Evolutionary conservation across 1,284 basidiomycete species (phyloP).

Genomic region (Termitomyces sp.): DNA sequence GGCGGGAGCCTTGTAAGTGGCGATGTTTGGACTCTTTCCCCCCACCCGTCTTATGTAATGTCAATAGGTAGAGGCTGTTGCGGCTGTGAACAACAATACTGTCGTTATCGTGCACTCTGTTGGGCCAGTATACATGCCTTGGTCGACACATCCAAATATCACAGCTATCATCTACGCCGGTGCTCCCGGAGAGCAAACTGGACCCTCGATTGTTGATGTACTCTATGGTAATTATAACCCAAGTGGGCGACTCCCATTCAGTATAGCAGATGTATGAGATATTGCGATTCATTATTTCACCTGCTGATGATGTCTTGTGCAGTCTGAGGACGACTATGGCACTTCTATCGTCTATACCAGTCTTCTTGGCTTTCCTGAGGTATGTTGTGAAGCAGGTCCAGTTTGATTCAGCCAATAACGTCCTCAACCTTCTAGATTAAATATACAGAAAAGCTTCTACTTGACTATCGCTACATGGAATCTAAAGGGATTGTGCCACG

Average conservation of each 20-base stretch:
- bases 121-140: slow-evolving; percentile 54
- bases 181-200: slow-evolving; percentile 61
- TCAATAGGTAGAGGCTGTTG: slow-evolving; percentile 36
- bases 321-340: slow-evolving; percentile 37
- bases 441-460: slow-evolving; percentile 39
- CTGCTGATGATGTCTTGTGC: background rate
- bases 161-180: slow-evolving; percentile 64
- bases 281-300: background rate
- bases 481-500: slow-evolving; percentile 46
- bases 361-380: slow-evolving; percentile 36
- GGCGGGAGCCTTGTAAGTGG: slow-evolving; percentile 31
- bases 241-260: slow-evolving; percentile 57
- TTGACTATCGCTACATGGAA: slow-evolving; percentile 77
- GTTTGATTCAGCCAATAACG: background rate
- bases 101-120: slow-evolving; percentile 66
- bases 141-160: slow-evolving; percentile 62
- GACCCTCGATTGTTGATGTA: slow-evolving; percentile 55
- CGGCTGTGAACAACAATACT: slow-evolving; percentile 53
- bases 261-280: slow-evolving; percentile 44
- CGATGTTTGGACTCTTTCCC: slow-evolving; percentile 26
- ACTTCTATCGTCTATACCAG: slow-evolving; percentile 38
- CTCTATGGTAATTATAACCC: slow-evolving; percentile 54
- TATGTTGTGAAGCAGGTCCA: background rate
- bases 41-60: background rate
- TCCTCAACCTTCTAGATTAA: slow-evolving; percentile 27